Conservation (phyloP, 2,329 filamentous ascomycete genomes). For the Zasmidium citrigriseum region DNA sequence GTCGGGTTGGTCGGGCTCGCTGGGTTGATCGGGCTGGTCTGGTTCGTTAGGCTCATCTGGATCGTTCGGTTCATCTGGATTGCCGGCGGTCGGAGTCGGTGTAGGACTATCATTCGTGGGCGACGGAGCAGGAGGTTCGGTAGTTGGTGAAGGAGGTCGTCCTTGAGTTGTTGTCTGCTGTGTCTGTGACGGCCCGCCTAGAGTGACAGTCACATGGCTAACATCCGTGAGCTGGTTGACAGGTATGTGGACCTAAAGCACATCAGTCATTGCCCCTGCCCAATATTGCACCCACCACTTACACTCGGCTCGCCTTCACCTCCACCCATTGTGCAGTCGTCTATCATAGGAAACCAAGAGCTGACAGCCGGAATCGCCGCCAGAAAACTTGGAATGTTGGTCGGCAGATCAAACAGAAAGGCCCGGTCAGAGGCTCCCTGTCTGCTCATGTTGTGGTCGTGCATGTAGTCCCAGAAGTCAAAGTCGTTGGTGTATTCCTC, state of each 20-base stretch:
- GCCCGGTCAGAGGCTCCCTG: not conserved
- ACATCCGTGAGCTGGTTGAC: constrained; percentile 13
- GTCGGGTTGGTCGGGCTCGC: too few relatives aligned
- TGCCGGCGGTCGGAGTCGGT: not conserved
- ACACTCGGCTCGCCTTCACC: constrained; percentile 10
- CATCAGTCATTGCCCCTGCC: not conserved
- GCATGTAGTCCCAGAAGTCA: constrained; percentile 8
- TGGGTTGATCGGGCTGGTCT: not conserved
- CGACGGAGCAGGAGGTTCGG: not conserved
- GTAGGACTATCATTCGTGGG: not conserved
- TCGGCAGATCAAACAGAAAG: constrained; percentile 7
- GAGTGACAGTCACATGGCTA: constrained; percentile 9
- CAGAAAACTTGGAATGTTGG: constrained; percentile 6
- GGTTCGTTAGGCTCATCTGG: constrained; percentile 6
- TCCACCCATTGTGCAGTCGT: not conserved
- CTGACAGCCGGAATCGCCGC: constrained; percentile 3
- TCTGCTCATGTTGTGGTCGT: not conserved
- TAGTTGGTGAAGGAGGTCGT: not conserved
- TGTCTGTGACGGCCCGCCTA: not conserved
- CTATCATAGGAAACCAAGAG: constrained; percentile 4
- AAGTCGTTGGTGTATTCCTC: constrained; percentile 9
- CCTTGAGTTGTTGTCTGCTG: not conserved
- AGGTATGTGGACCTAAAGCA: constrained; percentile 5
- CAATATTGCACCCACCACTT: not conserved
- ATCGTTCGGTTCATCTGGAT: constrained; percentile 1